Percentiles rank a stretch among this genome's conserved stretches.
These are phyloP conservation scores for Leucocoprinus sp. DNA, from an alignment of 768 basidiomycete species.

Conservation along the genomic window DNA sequence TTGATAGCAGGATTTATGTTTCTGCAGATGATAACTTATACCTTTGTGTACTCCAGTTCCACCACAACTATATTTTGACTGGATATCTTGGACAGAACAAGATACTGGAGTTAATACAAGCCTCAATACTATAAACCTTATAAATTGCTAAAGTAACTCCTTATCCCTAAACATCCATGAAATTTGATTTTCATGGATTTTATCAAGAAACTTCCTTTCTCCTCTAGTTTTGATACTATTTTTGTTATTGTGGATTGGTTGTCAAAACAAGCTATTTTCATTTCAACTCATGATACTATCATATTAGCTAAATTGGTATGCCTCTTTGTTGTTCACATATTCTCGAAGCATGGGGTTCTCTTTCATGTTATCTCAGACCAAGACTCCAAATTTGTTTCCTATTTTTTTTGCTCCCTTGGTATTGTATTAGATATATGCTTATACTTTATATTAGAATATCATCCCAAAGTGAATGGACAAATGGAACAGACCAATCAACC, in stretches of 20 bases:
- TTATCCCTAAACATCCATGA: constrained; percentile 17
- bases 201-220: constrained; percentile 28
- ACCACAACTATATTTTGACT: too few species aligned
- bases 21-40: not conserved
- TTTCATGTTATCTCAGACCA: constrained; percentile 25
- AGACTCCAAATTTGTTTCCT: constrained; percentile 24
- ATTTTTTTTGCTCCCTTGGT: constrained; percentile 19
- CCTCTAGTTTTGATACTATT: constrained; percentile 28
- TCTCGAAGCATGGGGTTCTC: constrained; percentile 27
- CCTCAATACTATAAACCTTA: not conserved
- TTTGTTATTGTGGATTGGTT: constrained; percentile 30
- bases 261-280: constrained; percentile 23
- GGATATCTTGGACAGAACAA: too few species aligned
- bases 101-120: too few species aligned
- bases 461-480: too few species aligned
- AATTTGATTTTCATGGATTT: constrained; percentile 33
- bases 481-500: too few species aligned
- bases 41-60: not conserved
- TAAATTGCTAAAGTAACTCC: not conserved
- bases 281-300: too few species aligned
- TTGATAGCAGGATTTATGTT: not conserved
- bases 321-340: constrained; percentile 29
- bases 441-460: too few species aligned
- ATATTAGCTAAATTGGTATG: not conserved
- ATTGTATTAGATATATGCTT: constrained; percentile 10